These are phyloP conservation scores for Ilex asprella DNA, from an alignment of 257 asterid species.

Conservation along the genomic window DNA sequence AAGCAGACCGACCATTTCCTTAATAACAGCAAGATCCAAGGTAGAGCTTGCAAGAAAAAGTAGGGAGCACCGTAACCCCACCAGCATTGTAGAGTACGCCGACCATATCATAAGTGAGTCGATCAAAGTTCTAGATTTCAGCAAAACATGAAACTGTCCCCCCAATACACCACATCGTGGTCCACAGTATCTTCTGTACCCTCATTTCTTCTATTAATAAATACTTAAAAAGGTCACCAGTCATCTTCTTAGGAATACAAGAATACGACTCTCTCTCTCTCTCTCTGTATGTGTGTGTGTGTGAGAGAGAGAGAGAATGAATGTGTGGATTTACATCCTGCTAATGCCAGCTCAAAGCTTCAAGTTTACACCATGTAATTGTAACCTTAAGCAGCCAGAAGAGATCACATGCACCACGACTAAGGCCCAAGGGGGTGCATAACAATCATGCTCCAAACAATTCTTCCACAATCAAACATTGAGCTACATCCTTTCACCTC, in stretches of 20 bases:
- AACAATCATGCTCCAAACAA: too few species aligned
- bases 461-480: too few species aligned
- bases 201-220: neutral
- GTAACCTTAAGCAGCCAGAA: slow-evolving; percentile 12
- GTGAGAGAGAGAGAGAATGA: neutral
- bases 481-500: too few species aligned
- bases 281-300: neutral
- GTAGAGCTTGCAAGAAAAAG: neutral
- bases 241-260: neutral
- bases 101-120: slow-evolving; percentile 18
- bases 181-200: slow-evolving; percentile 18
- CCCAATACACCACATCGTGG: slow-evolving; percentile 32
- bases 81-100: neutral
- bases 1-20: slow-evolving; percentile 33
- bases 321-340: too few species aligned
- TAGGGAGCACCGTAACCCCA: slow-evolving; percentile 1
- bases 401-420: slow-evolving; percentile 14
- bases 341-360: slow-evolving; percentile 37
- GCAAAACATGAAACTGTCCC: slow-evolving; percentile 41
- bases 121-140: slow-evolving; percentile 64
- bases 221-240: too few species aligned
- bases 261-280: neutral
- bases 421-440: neutral
- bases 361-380: slow-evolving; percentile 22
- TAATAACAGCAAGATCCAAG: slow-evolving; percentile 31